Conservation (phyloP, 208 protist genomes). For the Spongospora subterranea region DNA sequence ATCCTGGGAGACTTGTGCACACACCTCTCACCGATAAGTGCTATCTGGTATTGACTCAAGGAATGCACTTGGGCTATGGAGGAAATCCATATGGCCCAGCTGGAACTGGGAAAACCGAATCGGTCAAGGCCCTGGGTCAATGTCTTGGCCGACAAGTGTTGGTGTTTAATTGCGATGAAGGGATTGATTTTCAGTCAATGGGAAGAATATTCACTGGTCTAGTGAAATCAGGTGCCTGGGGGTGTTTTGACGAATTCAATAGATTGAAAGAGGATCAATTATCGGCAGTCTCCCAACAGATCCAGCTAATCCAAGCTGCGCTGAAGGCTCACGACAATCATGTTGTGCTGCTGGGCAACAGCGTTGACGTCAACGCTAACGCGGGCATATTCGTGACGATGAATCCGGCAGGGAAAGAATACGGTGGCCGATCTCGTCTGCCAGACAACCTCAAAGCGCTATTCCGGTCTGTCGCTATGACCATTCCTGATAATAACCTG, state of each 20-base stretch:
- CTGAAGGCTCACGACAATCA: slow-evolving; percentile 85
- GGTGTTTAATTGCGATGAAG: slow-evolving; percentile 99
- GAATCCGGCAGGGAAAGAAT: slow-evolving; percentile 96
- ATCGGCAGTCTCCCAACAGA: slow-evolving; percentile 97
- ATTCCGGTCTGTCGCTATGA: slow-evolving; percentile 97
- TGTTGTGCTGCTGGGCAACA: slow-evolving; percentile 82
- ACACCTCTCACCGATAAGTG: slow-evolving; percentile 97
- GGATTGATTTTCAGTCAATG: slow-evolving; percentile 98
- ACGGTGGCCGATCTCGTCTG: slow-evolving; percentile 95
- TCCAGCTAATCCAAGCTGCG: slow-evolving; percentile 96
- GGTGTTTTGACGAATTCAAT: slow-evolving; percentile 99
- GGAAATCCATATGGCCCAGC: slow-evolving; percentile 97
- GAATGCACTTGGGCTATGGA: slow-evolving; percentile 95
- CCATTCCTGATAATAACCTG: slow-evolving; percentile 93
- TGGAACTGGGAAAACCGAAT: slow-evolving; percentile 98
- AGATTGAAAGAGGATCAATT: slow-evolving; percentile 96
- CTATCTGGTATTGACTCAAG: slow-evolving; percentile 96
- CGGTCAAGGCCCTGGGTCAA: slow-evolving; percentile 95
- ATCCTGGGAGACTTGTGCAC: slow-evolving; percentile 95
- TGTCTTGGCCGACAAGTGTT: slow-evolving; percentile 95
- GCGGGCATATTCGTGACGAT: slow-evolving; percentile 97
- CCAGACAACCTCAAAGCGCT: slow-evolving; percentile 98
- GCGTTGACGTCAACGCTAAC: slow-evolving; percentile 89
- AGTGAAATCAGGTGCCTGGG: slow-evolving; percentile 98
- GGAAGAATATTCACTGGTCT: slow-evolving; percentile 97